A percentile compares a stretch with the other conserved stretches of the same genome.
These are phyloP conservation scores for Arthrobotrys iridis DNA, from an alignment of 2,329 filamentous ascomycete genomes.

Conservation along the genomic window DNA sequence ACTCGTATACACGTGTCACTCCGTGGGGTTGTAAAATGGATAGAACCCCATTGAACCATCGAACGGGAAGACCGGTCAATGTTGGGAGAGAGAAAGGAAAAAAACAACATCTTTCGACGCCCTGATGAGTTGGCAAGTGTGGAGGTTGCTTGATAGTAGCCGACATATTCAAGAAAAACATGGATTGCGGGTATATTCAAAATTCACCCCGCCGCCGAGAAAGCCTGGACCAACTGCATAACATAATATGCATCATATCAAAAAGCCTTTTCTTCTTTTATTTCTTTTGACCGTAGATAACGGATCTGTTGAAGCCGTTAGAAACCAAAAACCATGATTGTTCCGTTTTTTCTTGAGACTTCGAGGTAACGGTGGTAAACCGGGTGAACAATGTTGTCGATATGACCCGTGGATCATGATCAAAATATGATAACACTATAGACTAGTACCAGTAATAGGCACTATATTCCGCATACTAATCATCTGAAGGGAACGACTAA, in stretches of 20 bases:
- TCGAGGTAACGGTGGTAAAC: neutral
- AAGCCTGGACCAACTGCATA: slow-evolving; percentile 19
- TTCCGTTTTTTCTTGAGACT: slow-evolving; percentile 6
- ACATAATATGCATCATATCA: neutral
- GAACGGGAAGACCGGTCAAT: slow-evolving; percentile 18
- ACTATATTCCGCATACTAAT: slow-evolving; percentile 19
- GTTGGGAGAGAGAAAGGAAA: slow-evolving; percentile 11
- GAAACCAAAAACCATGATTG: neutral
- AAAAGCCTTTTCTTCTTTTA: neutral
- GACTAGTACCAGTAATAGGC: no score
- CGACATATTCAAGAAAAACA: slow-evolving; percentile 26
- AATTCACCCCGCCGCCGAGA: slow-evolving; percentile 16
- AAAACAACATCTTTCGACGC: slow-evolving; percentile 10
- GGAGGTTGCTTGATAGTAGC: slow-evolving; percentile 39
- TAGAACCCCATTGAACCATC: slow-evolving; percentile 19
- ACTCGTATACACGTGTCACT: slow-evolving; percentile 52
- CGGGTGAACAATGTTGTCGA: neutral
- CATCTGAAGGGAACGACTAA: neutral
- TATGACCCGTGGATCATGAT: neutral
- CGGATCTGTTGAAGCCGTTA: slow-evolving; percentile 3
- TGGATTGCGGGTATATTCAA: slow-evolving; percentile 31
- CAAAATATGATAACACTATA: neutral
- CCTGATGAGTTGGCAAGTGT: slow-evolving; percentile 53
- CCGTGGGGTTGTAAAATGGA: slow-evolving; percentile 44
- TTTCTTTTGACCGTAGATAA: slow-evolving; percentile 1